These are phyloP conservation scores for Penicillium waksmanii DNA, from an alignment of 495 filamentous ascomycete species.

Conservation along the genomic window DNA sequence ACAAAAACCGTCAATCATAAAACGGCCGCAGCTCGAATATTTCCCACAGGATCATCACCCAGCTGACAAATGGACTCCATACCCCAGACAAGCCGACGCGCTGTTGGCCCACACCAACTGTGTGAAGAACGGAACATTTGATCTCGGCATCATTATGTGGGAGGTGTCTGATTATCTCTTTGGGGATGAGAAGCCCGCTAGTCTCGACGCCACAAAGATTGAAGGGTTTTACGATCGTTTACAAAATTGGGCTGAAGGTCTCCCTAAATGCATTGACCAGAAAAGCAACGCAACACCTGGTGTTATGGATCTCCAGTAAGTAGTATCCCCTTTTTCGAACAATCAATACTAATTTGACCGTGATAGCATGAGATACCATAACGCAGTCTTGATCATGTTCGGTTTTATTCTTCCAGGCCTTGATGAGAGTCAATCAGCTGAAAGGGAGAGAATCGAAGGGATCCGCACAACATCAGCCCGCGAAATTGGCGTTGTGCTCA, in stretches of 20 bases:
- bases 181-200: conserved; percentile 11
- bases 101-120: conserved; percentile 20
- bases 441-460: background rate
- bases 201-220: background rate
- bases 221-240: conserved; percentile 11
- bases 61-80: conserved; percentile 23
- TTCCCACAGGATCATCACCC: conserved; percentile 17
- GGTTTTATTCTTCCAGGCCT: conserved; percentile 3
- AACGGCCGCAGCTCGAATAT: conserved; percentile 7
- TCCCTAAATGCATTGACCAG: conserved; percentile 3
- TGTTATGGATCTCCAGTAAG: conserved; percentile 17
- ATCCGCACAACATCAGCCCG: conserved; percentile 8
- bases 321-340: background rate
- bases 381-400: conserved; percentile 12
- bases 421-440: background rate
- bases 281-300: conserved; percentile 5
- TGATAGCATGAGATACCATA: conserved; percentile 14
- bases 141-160: conserved; percentile 14
- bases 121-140: conserved; percentile 8
- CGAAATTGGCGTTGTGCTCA: conserved; percentile 11
- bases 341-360: background rate
- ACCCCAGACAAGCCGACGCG: conserved; percentile 14
- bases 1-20: conserved; percentile 14
- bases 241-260: background rate
- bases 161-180: conserved; percentile 19